These are phyloP conservation scores for Monascus purpureus DNA, from an alignment of 495 filamentous ascomycete genomes.

Conservation along the genomic window DNA sequence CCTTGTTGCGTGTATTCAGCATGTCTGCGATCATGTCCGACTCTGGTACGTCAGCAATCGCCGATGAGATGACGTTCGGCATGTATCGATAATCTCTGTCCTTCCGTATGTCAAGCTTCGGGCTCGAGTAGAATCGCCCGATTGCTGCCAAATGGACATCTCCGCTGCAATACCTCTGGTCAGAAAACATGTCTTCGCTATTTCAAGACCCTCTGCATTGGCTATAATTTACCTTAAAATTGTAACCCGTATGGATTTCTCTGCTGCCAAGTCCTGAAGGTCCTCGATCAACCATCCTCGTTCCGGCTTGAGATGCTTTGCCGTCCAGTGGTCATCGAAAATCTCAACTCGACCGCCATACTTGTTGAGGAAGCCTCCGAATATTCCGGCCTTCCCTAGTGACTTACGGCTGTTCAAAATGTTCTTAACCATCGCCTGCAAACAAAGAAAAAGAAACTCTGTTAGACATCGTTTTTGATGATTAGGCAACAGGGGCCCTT, in stretches of 20 bases:
- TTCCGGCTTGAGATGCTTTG: conserved; percentile 82
- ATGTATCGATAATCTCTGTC: conserved; percentile 91
- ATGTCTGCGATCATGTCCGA: conserved; percentile 81
- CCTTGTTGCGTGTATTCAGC: conserved; percentile 83
- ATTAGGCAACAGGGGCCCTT: conserved; percentile 20
- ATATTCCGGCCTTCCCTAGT: conserved; percentile 64
- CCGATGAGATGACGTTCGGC: conserved; percentile 77
- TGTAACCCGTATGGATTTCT: conserved; percentile 83
- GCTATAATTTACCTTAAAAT: conserved; percentile 68
- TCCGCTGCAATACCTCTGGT: conserved; percentile 34
- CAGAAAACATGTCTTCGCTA: conserved; percentile 5
- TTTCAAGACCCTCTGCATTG: conserved; percentile 4
- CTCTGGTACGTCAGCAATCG: conserved; percentile 82
- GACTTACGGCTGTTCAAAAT: conserved; percentile 78
- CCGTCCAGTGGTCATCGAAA: conserved; percentile 95
- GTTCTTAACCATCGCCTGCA: conserved; percentile 51
- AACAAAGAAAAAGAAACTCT: conserved; percentile 8
- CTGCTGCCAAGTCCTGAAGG: conserved; percentile 77
- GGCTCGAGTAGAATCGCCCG: conserved; percentile 88
- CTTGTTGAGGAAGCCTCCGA: conserved; percentile 72
- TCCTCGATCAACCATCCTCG: conserved; percentile 77
- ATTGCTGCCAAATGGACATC: conserved; percentile 90
- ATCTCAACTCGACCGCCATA: conserved; percentile 91
- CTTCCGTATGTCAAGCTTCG: conserved; percentile 59
- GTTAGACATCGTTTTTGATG: background rate